phyloP scores from a whole-genome alignment of 257 asterid species.

The Capsicum baccatum region DNA sequence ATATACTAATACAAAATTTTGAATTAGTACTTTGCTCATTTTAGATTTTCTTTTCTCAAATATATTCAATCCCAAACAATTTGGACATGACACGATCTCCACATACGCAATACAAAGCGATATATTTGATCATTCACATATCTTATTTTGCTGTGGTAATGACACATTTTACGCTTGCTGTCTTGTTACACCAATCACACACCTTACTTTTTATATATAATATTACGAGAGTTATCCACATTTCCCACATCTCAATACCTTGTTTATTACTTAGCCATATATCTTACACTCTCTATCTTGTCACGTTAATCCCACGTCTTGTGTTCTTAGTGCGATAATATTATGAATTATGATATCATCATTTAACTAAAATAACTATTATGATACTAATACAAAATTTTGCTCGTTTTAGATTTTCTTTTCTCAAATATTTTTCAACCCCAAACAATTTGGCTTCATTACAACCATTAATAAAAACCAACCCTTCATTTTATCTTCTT shows the following conservation, averaged over 20 bases:
- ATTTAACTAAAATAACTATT: neutral
- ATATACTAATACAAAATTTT: no score
- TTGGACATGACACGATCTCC: no score
- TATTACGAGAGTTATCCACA: neutral
- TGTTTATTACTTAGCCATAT: no score
- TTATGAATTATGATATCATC: neutral
- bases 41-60: neutral
- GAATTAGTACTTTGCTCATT: neutral
- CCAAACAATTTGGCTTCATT: neutral
- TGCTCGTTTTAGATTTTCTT: neutral
- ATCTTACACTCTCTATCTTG: neutral
- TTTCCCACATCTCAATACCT: neutral
- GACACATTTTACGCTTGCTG: no score
- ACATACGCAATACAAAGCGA: no score
- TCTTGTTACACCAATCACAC: neutral
- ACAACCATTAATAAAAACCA: constrained; percentile 4
- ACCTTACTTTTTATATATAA: neutral
- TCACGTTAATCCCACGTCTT: neutral
- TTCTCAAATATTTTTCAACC: neutral
- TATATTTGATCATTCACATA: no score
- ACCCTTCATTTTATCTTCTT: neutral
- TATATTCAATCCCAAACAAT: neutral
- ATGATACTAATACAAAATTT: neutral
- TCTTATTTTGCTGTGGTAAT: no score
- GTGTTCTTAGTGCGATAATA: rapidly evolving